Evolutionary conservation across 1,139 yeast species (phyloP).

Genomic region (Spencermartinsiella ligniputridi): DNA sequence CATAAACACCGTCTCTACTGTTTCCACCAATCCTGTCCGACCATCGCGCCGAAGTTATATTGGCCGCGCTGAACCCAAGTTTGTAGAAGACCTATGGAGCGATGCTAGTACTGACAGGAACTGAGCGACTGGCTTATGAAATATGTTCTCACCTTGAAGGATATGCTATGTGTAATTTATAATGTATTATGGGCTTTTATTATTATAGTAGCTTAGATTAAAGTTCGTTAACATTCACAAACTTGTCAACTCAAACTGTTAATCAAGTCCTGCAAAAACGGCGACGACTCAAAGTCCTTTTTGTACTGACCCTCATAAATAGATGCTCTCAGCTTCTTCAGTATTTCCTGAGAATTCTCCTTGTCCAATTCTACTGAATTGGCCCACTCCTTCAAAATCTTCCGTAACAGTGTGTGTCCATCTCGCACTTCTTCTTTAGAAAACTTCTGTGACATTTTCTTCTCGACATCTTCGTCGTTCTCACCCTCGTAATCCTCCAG

Average conservation of each 20-base stretch:
- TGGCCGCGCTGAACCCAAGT: too few relatives aligned
- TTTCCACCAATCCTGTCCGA: too few relatives aligned
- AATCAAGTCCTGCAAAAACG: conserved; percentile 19
- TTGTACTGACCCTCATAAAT: conserved; percentile 15
- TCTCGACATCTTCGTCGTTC: conserved; percentile 29
- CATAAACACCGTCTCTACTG: too few relatives aligned
- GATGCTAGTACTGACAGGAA: too few relatives aligned
- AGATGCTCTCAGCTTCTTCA: conserved; percentile 39
- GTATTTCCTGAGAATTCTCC: conserved; percentile 39
- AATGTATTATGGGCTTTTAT: too few relatives aligned
- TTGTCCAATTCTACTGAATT: conserved; percentile 41
- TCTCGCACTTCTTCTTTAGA: conserved; percentile 41
- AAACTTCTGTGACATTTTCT: conserved; percentile 39
- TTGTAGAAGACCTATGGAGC: too few relatives aligned
- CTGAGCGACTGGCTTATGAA: too few relatives aligned
- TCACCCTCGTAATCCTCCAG: conserved; percentile 62
- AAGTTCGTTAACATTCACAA: too few relatives aligned
- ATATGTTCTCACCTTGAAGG: too few relatives aligned
- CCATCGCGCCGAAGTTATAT: too few relatives aligned
- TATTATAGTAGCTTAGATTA: too few relatives aligned
- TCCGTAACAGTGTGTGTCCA: conserved; percentile 55
- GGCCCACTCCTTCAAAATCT: conserved; percentile 61
- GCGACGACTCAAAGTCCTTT: conserved; percentile 11
- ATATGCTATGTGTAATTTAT: too few relatives aligned
- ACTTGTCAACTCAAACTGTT: conserved; percentile 6